Percentiles rank a stretch among this genome's conserved stretches.
These are phyloP conservation scores for Calonectria pauciramosa DNA, from an alignment of 2,329 filamentous ascomycete species.

Conservation along the genomic window DNA sequence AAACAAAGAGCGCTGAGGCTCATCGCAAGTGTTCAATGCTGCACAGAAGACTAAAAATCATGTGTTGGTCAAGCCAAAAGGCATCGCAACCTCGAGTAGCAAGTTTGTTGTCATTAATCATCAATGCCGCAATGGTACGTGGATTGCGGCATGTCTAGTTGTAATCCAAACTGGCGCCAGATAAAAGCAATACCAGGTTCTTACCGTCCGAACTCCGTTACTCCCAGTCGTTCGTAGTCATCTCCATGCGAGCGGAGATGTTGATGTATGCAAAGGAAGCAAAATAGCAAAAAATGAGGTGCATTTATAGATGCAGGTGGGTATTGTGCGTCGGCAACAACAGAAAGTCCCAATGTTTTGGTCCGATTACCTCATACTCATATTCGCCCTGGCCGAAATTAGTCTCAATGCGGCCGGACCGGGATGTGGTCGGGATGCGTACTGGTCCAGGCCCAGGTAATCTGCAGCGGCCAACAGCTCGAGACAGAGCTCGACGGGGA, in stretches of 20 bases:
- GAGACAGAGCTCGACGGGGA: slow-evolving; percentile 82
- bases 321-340: background rate
- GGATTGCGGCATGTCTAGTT: slow-evolving; percentile 2
- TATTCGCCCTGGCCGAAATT: slow-evolving; percentile 52
- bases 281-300: slow-evolving; percentile 3
- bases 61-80: background rate
- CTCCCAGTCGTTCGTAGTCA: slow-evolving; percentile 23
- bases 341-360: slow-evolving; percentile 7
- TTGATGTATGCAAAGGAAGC: background rate
- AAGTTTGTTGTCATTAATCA: slow-evolving; percentile 35
- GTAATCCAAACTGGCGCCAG: background rate
- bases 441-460: slow-evolving; percentile 77
- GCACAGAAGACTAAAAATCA: background rate
- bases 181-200: slow-evolving; percentile 21
- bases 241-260: background rate
- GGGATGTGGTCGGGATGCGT: slow-evolving; percentile 52
- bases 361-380: slow-evolving; percentile 51
- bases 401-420: slow-evolving; percentile 43
- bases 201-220: slow-evolving; percentile 37
- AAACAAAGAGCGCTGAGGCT: background rate
- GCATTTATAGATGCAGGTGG: background rate
- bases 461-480: slow-evolving; percentile 84
- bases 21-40: background rate
- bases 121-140: slow-evolving; percentile 25
- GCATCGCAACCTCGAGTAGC: slow-evolving; percentile 13